Conservation (phyloP, 805 yeast species). For the Komagataella mondaviorum region DNA sequence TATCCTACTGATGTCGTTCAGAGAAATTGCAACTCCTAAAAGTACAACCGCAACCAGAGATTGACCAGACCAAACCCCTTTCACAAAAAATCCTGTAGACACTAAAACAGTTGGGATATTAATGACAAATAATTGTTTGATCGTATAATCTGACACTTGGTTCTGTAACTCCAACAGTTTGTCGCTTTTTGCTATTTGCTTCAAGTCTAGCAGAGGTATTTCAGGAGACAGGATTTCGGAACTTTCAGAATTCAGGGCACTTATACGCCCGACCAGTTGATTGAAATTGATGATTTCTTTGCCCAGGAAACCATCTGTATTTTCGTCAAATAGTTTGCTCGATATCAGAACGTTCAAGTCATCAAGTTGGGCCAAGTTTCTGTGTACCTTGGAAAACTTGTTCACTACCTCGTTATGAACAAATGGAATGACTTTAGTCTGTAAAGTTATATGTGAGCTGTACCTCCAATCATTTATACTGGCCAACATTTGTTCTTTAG, state of each 20-base stretch:
- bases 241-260: neutral
- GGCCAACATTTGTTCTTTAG: constrained; percentile 3
- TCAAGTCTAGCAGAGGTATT: neutral
- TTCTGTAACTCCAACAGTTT: constrained; percentile 1
- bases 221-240: neutral
- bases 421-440: constrained; percentile 17
- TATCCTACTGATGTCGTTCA: constrained; percentile 13
- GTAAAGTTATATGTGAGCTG: constrained; percentile 19
- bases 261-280: constrained; percentile 1
- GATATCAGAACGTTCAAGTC: constrained; percentile 17
- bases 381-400: constrained; percentile 15
- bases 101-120: constrained; percentile 1
- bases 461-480: constrained; percentile 19
- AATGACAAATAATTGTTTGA: neutral
- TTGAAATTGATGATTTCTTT: neutral
- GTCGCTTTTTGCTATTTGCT: neutral
- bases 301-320: neutral
- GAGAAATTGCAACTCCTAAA: constrained; percentile 26
- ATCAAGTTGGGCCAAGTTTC: constrained; percentile 18
- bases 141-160: neutral
- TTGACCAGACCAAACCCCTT: constrained; percentile 3
- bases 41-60: constrained; percentile 26
- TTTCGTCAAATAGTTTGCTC: constrained; percentile 11
- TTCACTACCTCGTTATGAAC: constrained; percentile 12
- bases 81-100: neutral